These are phyloP conservation scores for Xylariales sp. DNA, from an alignment of 2,329 filamentous ascomycete genomes.

Conservation along the genomic window DNA sequence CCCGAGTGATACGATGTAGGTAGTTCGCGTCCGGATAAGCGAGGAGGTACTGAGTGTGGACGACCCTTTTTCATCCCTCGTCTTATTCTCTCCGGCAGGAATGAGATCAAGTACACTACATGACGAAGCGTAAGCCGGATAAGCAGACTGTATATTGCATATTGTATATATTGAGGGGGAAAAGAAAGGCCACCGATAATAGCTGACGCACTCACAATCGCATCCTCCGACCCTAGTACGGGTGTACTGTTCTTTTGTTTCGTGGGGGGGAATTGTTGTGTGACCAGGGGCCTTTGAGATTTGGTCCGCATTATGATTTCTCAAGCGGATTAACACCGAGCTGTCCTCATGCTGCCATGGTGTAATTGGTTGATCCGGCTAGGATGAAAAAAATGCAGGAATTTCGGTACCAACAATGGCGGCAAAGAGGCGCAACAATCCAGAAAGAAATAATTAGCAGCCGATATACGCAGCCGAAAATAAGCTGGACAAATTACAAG, in stretches of 20 bases:
- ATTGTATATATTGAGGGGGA: neutral
- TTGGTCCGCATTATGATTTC: conserved; percentile 4
- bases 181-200: neutral
- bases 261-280: neutral
- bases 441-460: neutral
- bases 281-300: conserved; percentile 6
- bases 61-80: too few species aligned
- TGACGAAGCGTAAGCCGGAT: neutral
- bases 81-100: neutral
- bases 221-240: conserved; percentile 1
- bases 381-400: neutral
- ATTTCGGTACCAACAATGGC: conserved; percentile 1
- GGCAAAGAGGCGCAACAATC: neutral
- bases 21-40: neutral
- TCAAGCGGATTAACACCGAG: conserved; percentile 1
- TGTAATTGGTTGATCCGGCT: conserved; percentile 2
- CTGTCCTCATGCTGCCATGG: neutral
- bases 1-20: neutral
- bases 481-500: too few species aligned
- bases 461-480: conserved; percentile 2
- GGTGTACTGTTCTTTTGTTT: conserved; percentile 1
- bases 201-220: neutral
- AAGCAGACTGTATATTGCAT: neutral
- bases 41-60: neutral
- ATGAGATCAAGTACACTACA: neutral